Evolutionary conservation across 1,139 yeast genomes (phyloP), one percentile per base, ranked within the genome.

Genomic region (Saccharomyces pastorianus): DNA sequence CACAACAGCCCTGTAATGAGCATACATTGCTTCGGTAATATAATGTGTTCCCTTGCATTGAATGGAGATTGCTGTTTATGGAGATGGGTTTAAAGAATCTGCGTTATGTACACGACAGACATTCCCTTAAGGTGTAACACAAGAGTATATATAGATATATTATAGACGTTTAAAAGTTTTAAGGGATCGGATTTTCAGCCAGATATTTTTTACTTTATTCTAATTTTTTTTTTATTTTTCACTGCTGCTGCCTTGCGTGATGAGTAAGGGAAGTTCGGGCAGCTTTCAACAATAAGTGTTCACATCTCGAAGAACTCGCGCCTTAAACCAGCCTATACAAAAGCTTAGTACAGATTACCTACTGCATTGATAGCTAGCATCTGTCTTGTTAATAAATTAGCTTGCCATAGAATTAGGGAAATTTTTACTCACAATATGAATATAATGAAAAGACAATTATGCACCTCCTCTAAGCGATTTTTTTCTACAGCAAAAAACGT

Each of bases 1-100:
- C 69, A 68, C 4, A 63, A 58, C 2, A 59, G 67, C 34, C 79
- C 83, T 0, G 79, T 83, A 1, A 68, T 83, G 56, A 77, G 78
- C 51, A 73, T 83, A 3, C 83, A 79, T 58, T 64, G 71, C 4
- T 62, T 57, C 29, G 72, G 72, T 8, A 66, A 70, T 1, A 78
- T 68, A 1, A 63, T 85, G 56, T 77, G 75, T 1, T 72, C 82
- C 0, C 66, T 76, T 1, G 72, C 81, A 5, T 60, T 74, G 48
- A 72, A 74, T 55, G 82, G 83, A 2, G 62, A 60, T 17, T 67
- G 70, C 50, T 55, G 58, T 46, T 20, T 66, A 2, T 67, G 68
- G 67, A 47, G 58, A 27, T 65, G 68, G 68, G 17, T 13, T 4
- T 31, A 46, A 47, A 48, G 51, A 29, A 44, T 3, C n/a, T 27